Evolutionary conservation across 2,329 filamentous ascomycete species (phyloP).

Genomic region (Calonectria ilicicola): DNA sequence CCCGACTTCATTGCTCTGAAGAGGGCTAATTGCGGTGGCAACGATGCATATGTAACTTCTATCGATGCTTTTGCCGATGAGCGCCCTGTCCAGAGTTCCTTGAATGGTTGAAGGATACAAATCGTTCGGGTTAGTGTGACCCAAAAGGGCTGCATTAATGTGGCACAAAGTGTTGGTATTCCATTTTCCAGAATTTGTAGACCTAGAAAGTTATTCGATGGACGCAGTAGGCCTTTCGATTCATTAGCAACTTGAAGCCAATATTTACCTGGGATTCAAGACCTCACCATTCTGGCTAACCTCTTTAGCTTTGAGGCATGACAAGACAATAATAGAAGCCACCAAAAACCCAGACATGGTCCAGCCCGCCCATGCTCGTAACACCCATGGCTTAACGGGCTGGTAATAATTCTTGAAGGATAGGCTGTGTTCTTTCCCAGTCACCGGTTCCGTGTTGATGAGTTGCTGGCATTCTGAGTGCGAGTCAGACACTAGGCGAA

Average conservation of each 20-base stretch:
- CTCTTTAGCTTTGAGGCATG: slow-evolving; percentile 41
- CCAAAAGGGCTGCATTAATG: slow-evolving; percentile 68
- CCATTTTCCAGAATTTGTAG: slow-evolving; percentile 59
- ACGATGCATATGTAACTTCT: slow-evolving; percentile 61
- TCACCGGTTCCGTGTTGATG: neutral
- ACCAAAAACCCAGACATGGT: slow-evolving; percentile 28
- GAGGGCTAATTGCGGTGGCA: slow-evolving; percentile 65
- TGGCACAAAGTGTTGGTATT: slow-evolving; percentile 65
- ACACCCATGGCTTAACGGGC: slow-evolving; percentile 38
- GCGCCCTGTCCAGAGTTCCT: slow-evolving; percentile 57
- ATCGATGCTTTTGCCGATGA: slow-evolving; percentile 51
- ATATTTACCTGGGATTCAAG: neutral
- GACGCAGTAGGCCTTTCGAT: slow-evolving; percentile 45
- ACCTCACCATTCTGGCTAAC: slow-evolving; percentile 33
- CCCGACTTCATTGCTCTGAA: slow-evolving; percentile 56
- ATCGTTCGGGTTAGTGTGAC: slow-evolving; percentile 64
- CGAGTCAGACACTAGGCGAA: neutral
- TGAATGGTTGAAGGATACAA: slow-evolving; percentile 66
- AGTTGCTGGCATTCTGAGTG: neutral
- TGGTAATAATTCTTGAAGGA: slow-evolving; percentile 36
- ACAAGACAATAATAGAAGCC: slow-evolving; percentile 27
- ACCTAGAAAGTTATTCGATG: slow-evolving; percentile 47
- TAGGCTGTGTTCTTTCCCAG: neutral
- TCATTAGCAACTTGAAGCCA: neutral
- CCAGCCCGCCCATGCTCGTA: slow-evolving; percentile 29